These are phyloP conservation scores for Aethionema arabicum DNA, from an alignment of 345 rosid species.

Conservation along the genomic window DNA sequence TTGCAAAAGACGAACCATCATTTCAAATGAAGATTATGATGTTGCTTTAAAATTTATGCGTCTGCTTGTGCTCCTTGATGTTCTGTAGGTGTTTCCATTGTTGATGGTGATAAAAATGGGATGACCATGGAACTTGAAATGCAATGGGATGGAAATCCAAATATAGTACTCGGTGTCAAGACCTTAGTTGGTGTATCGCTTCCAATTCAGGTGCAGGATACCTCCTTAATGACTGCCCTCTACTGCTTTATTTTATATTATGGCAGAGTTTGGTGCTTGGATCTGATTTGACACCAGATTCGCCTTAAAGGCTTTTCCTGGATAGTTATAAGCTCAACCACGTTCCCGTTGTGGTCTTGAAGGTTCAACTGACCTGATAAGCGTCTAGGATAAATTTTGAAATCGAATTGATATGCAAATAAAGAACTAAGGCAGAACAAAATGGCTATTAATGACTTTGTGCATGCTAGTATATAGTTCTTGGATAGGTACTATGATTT, in stretches of 20 bases:
- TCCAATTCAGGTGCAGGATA: slow-evolving; percentile 72
- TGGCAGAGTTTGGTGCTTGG: slow-evolving; percentile 10
- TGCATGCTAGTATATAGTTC: neutral
- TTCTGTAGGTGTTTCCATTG: slow-evolving; percentile 64
- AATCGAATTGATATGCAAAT: neutral
- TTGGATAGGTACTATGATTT: neutral
- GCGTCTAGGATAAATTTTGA: neutral
- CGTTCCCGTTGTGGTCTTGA: slow-evolving; percentile 9
- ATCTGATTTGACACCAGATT: neutral
- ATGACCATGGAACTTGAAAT: slow-evolving; percentile 94
- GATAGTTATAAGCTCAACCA: neutral
- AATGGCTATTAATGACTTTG: neutral
- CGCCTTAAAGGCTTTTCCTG: neutral
- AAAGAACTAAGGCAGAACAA: neutral
- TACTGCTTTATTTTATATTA: slow-evolving; percentile 1
- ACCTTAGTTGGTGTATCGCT: slow-evolving; percentile 82
- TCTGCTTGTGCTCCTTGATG: slow-evolving; percentile 24
- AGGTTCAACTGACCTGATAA: neutral
- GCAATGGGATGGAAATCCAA: slow-evolving; percentile 98
- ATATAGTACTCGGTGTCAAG: slow-evolving; percentile 72
- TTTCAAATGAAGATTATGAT: neutral
- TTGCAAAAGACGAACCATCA: slow-evolving; percentile 3
- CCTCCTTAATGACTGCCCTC: slow-evolving; percentile 6
- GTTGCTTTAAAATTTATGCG: slow-evolving; percentile 18
- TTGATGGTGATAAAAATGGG: slow-evolving; percentile 58